Evolutionary conservation across 2,329 filamentous ascomycete species (phyloP).

Genomic region (Venturia nashicola): DNA sequence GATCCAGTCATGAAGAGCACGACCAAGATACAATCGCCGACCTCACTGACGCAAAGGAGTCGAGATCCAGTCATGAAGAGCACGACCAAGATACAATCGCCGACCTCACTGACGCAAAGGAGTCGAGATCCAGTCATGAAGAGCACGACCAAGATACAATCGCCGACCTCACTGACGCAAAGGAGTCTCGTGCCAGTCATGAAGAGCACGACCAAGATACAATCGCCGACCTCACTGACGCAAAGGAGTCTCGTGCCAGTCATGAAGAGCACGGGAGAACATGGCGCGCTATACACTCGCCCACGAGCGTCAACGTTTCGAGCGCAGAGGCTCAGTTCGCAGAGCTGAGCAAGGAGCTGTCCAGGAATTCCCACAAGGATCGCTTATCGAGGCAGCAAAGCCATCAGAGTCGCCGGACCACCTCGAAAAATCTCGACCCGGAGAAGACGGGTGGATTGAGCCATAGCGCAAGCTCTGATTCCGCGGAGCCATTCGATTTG

Average conservation of each 20-base stretch:
- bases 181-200: neutral
- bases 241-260: neutral
- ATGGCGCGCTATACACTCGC: neutral
- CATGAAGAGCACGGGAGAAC: neutral
- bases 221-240: neutral
- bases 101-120: neutral
- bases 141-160: too few relatives aligned
- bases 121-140: neutral
- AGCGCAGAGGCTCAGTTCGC: conserved; percentile 60
- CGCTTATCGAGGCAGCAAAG: conserved; percentile 22
- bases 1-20: too few relatives aligned
- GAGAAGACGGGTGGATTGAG: conserved; percentile 15
- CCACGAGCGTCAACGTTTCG: conserved; percentile 47
- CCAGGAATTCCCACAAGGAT: conserved; percentile 27
- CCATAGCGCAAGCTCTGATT: conserved; percentile 21
- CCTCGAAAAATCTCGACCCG: conserved; percentile 12
- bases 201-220: neutral
- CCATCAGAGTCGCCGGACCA: conserved; percentile 13
- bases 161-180: neutral
- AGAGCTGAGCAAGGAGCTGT: conserved; percentile 43
- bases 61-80: neutral
- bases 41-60: neutral
- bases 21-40: too few relatives aligned
- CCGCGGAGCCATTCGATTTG: conserved; percentile 57
- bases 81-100: too few relatives aligned